These are phyloP conservation scores for Peronosclerospora sorghi DNA, from an alignment of 352 stramenopile genomes.

Conservation along the genomic window DNA sequence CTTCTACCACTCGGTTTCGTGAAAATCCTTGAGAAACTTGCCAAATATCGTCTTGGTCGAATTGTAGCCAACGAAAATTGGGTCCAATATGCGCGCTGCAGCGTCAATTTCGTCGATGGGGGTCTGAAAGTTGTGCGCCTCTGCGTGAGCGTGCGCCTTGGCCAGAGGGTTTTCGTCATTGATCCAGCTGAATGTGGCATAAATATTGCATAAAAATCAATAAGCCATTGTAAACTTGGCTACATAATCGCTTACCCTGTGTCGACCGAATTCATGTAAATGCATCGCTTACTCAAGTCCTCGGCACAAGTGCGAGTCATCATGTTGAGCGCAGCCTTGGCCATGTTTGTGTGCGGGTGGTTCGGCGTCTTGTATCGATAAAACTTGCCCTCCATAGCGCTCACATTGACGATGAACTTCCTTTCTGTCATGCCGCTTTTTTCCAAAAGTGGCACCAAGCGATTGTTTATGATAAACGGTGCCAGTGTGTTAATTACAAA, in stretches of 20 bases:
- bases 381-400: constrained; percentile 97
- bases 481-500: constrained; percentile 93
- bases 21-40: constrained; percentile 86
- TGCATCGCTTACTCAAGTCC: constrained; percentile 88
- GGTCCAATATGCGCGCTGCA: constrained; percentile 90
- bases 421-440: constrained; percentile 38
- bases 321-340: constrained; percentile 97
- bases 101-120: constrained; percentile 97
- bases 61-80: constrained; percentile 87
- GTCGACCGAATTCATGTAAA: constrained; percentile 98
- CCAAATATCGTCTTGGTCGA: constrained; percentile 49
- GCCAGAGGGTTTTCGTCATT: constrained; percentile 96
- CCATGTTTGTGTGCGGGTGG: constrained; percentile 97
- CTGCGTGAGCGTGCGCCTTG: constrained; percentile 86
- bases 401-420: constrained; percentile 96
- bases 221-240: not conserved
- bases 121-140: constrained; percentile 91
- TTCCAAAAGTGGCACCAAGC: constrained; percentile 85
- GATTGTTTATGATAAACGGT: constrained; percentile 95
- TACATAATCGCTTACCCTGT: constrained; percentile 68
- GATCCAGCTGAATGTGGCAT: constrained; percentile 79
- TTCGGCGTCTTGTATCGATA: constrained; percentile 95
- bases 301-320: constrained; percentile 94
- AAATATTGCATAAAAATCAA: not conserved
- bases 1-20: constrained; percentile 82